A percentile compares a stretch with the other conserved stretches of the same genome.
These are phyloP conservation scores for Rhizopus arrhizus DNA, from an alignment of 371 early-diverging fungal species.

Conservation along the genomic window DNA sequence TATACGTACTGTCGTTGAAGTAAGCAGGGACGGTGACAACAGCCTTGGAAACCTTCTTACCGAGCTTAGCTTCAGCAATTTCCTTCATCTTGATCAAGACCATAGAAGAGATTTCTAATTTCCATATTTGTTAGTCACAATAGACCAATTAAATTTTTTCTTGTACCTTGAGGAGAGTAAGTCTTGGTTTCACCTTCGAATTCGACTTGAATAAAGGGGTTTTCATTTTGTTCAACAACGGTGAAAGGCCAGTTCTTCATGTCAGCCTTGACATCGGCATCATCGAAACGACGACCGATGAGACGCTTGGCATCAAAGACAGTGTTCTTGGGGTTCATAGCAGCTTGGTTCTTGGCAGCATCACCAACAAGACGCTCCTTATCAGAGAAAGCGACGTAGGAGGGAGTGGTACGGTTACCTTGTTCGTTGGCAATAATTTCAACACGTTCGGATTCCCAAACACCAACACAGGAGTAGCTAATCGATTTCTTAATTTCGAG, in stretches of 20 bases:
- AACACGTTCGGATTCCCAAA: conserved; percentile 69
- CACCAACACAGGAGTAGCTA: conserved; percentile 82
- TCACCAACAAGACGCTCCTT: conserved; percentile 85
- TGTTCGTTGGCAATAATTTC: conserved; percentile 89
- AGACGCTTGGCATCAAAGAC: conserved; percentile 96
- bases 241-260: conserved; percentile 91
- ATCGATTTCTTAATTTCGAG: too few relatives aligned
- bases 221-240: conserved; percentile 71
- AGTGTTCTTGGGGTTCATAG: conserved; percentile 85
- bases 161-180: conserved; percentile 77
- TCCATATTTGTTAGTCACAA: not conserved
- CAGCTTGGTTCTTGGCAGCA: conserved; percentile 86
- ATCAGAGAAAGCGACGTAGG: conserved; percentile 89
- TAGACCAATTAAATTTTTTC: not conserved
- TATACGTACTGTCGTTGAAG: conserved; percentile 59
- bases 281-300: conserved; percentile 93
- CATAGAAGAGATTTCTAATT: conserved; percentile 84
- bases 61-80: conserved; percentile 86
- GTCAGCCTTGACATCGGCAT: conserved; percentile 85
- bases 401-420: conserved; percentile 92
- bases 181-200: conserved; percentile 78
- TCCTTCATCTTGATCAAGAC: conserved; percentile 92
- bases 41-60: conserved; percentile 80
- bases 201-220: conserved; percentile 82
- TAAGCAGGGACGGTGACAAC: conserved; percentile 96